phyloP scores from a whole-genome alignment of 176 grass and related monocot genomes.

The Hsuehochloa calcarea region DNA sequence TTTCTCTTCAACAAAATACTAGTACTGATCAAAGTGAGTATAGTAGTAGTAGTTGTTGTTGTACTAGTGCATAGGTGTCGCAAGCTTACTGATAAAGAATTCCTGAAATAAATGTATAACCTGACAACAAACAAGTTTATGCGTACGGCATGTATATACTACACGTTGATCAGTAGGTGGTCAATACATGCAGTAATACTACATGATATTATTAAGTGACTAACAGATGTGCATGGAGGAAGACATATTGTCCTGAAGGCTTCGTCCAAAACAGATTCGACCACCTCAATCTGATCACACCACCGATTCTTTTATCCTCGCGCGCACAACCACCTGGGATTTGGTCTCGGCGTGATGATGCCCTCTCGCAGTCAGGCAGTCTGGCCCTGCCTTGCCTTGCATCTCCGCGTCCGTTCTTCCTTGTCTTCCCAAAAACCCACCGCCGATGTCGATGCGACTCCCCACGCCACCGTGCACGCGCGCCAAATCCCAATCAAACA shows the following conservation, averaged over 20 bases:
- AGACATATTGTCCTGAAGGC: slow-evolving; percentile 45
- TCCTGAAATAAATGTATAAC: neutral
- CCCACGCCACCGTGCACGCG: neutral
- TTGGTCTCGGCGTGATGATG: slow-evolving; percentile 29
- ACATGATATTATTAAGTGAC: neutral
- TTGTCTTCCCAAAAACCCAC: slow-evolving; percentile 64
- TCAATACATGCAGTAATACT: neutral
- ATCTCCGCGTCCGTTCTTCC: slow-evolving; percentile 57
- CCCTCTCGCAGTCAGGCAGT: neutral
- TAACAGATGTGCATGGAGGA: neutral
- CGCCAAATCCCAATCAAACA: slow-evolving; percentile 20
- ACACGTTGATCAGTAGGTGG: neutral
- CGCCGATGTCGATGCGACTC: slow-evolving; percentile 23
- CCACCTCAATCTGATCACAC: slow-evolving; percentile 29
- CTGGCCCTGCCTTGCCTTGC: slow-evolving; percentile 1
- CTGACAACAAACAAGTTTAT: neutral
- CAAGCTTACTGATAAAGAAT: neutral
- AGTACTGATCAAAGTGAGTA: neutral
- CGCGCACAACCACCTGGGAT: slow-evolving; percentile 35
- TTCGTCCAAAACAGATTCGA: slow-evolving; percentile 72
- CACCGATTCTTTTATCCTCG: slow-evolving; percentile 33
- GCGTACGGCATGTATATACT: neutral
- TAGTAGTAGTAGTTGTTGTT: neutral
- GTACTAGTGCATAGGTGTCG: neutral
- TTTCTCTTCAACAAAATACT: neutral